Base-by-base conservation (phyloP, 306 rosid species). In the Cicer bijugum region DNA sequence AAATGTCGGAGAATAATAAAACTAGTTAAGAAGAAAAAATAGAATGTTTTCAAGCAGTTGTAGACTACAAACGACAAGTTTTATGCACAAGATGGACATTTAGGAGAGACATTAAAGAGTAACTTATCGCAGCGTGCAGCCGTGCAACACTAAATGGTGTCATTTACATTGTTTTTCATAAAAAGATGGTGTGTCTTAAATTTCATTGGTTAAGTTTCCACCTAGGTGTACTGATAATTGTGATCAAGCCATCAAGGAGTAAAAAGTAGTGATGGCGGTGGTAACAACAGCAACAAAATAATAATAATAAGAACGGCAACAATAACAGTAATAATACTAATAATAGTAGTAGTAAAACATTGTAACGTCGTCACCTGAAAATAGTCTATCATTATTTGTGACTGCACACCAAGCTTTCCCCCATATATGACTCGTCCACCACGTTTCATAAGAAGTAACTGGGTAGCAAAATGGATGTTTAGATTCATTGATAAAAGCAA, bases 391-490 rank as follows among this genome's bases (percentile, higher is more conserved):
- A 92, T 81, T 82, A 76, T 87, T 61, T 86, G 95, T 2, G 96
- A 92, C 28, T 81, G 89, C 53, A 33, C 74, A 67, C 98, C 98
- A 58, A 92, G 88, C 84, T 88, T 86, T 66, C 98, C 98, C 43
- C 95, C 96, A 71, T 92, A 92, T 73, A 92, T 86, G 45, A 92
- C 91, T 66, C 74, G 81, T 1, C 98, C 98, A 8, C 96, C 98
- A 52, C 97, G 92, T 83, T 92, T 92, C 96, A 92, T 83, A 8
- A 92, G 97, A 82, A 92, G 92, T 78, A 92, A 87, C 98, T 92
- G 85, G 67, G 69, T 56, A 82, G 70, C 72, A 64, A 77, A 64
- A 23, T 17, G 37, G 67, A 75, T 42, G 55, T 17, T 81, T 81
- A 77, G 43, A 71, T 51, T 57, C 16, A 63, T 42, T 15, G 9